Conservation (phyloP, 2,329 filamentous ascomycete genomes). For the Penicillium sp. region DNA sequence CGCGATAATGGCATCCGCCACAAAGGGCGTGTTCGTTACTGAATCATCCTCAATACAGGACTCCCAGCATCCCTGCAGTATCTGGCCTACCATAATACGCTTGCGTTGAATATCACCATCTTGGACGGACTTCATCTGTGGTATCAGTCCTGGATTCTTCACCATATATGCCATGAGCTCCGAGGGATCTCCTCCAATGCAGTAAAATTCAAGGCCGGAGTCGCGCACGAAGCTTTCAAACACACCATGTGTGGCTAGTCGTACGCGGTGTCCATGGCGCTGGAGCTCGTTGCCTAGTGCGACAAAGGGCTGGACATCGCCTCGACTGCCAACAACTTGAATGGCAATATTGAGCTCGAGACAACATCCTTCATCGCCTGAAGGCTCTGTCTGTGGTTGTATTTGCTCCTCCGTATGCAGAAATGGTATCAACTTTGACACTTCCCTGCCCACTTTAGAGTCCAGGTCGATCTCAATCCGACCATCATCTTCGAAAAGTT, state of each 20-base stretch:
- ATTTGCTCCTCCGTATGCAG: slow-evolving; percentile 6
- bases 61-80: slow-evolving; percentile 34
- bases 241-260: slow-evolving; percentile 54
- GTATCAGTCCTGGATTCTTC: slow-evolving; percentile 42
- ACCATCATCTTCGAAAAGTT: slow-evolving; percentile 15
- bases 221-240: slow-evolving; percentile 53
- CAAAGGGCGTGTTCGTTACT: slow-evolving; percentile 37
- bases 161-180: slow-evolving; percentile 50
- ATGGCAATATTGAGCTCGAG: slow-evolving; percentile 50
- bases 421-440: slow-evolving; percentile 15
- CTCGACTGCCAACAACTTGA: slow-evolving; percentile 56
- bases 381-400: neutral
- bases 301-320: slow-evolving; percentile 59
- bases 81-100: slow-evolving; percentile 28
- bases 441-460: slow-evolving; percentile 19
- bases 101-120: slow-evolving; percentile 25
- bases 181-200: slow-evolving; percentile 54
- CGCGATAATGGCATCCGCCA: slow-evolving; percentile 52
- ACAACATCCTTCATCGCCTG: neutral
- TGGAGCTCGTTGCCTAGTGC: slow-evolving; percentile 54
- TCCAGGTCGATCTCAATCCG: slow-evolving; percentile 23
- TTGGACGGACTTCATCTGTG: slow-evolving; percentile 29
- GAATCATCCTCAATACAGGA: slow-evolving; percentile 29
- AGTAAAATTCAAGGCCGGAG: slow-evolving; percentile 54
- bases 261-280: slow-evolving; percentile 53